Conservation (phyloP, 805 yeast species). For the Kodamaea neixiangensis region DNA sequence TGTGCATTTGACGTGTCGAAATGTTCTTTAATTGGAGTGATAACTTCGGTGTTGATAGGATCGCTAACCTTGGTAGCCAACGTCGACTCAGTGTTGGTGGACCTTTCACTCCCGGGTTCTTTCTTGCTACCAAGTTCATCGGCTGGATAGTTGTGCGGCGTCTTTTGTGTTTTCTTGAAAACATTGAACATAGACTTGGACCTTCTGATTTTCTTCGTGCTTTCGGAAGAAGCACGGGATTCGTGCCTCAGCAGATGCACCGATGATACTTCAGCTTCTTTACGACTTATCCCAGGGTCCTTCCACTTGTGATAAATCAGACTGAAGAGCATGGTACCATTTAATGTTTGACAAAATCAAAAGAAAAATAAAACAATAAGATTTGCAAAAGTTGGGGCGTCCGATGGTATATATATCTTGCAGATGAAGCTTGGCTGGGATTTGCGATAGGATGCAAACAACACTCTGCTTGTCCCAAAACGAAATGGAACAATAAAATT, state of each 20-base stretch:
- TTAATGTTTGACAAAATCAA: background rate
- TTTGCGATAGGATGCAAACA: background rate
- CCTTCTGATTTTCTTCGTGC: background rate
- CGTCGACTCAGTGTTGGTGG: background rate
- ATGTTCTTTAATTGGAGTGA: background rate
- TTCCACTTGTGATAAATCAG: background rate
- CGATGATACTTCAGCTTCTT: background rate
- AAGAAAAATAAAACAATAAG: background rate
- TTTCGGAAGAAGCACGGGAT: background rate
- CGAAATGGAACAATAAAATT: background rate
- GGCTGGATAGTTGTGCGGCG: background rate
- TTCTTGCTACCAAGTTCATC: no score
- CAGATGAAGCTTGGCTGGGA: background rate
- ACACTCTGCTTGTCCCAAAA: background rate
- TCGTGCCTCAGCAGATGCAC: background rate
- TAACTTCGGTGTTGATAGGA: background rate
- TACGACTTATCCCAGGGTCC: background rate
- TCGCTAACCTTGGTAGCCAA: background rate
- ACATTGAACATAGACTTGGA: background rate
- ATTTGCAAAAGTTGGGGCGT: background rate
- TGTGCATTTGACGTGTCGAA: background rate
- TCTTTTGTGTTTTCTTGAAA: background rate
- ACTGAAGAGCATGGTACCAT: background rate
- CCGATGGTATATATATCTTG: conserved; percentile 4
- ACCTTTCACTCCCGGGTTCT: background rate